Conservation (phyloP, 495 filamentous ascomycete genomes). For the Xylaria castorea region DNA sequence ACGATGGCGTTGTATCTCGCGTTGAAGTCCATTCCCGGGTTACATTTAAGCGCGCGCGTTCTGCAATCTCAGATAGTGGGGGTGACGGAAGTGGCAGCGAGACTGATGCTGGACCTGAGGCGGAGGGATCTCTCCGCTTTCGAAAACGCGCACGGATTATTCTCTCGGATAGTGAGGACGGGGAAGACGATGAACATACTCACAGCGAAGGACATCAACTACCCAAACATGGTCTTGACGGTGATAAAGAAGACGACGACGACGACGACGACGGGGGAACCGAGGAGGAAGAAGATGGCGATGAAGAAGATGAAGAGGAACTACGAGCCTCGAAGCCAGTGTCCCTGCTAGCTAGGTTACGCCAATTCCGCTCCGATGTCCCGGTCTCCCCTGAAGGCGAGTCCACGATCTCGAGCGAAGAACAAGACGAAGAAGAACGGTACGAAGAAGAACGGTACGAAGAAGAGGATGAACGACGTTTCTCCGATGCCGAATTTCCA, state of each 20-base stretch:
- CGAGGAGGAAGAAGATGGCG: constrained; percentile 13
- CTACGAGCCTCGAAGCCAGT: constrained; percentile 22
- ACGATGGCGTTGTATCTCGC: neutral
- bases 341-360: constrained; percentile 35
- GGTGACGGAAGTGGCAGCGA: neutral
- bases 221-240: neutral
- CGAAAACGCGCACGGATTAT: neutral
- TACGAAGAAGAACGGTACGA: constrained; percentile 36
- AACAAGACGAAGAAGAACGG: constrained; percentile 30
- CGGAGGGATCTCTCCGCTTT: neutral
- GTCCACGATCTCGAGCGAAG: constrained; percentile 16
- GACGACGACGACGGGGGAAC: neutral
- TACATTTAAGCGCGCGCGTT: constrained; percentile 17
- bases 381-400: constrained; percentile 31
- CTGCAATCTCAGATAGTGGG: constrained; percentile 10
- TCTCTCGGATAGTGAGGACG: constrained; percentile 10
- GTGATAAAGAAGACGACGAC: neutral
- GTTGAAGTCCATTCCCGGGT: neutral
- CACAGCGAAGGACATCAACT: neutral
- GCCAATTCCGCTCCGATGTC: constrained; percentile 35
- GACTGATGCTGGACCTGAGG: neutral
- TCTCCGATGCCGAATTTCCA: constrained; percentile 17
- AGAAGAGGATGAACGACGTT: constrained; percentile 33
- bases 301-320: constrained; percentile 31
- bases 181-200: neutral